phyloP scores from a whole-genome alignment of 768 basidiomycete genomes.

The Phylloporus rhodoxanthus region DNA sequence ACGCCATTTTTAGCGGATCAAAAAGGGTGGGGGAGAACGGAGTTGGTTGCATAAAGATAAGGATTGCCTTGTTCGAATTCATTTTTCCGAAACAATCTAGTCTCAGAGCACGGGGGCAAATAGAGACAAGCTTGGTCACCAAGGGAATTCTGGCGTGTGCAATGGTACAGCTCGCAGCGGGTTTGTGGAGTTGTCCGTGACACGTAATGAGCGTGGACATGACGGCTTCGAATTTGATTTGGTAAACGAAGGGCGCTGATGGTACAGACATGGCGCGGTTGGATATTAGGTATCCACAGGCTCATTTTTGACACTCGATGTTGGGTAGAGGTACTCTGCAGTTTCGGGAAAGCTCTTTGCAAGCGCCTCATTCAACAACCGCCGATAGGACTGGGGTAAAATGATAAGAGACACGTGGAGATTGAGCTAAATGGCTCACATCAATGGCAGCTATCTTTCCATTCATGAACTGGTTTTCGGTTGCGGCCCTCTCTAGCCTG shows the following conservation, averaged over 20 bases:
- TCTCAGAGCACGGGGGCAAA: slow-evolving; percentile 4
- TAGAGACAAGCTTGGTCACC: slow-evolving; percentile 1
- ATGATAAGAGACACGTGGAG: slow-evolving; percentile 1
- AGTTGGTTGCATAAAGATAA: slow-evolving; percentile 19
- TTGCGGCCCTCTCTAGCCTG: slow-evolving; percentile 73
- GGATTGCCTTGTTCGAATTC: slow-evolving; percentile 9
- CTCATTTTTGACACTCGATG: slow-evolving; percentile 4
- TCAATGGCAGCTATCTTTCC: slow-evolving; percentile 77
- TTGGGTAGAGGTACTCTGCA: slow-evolving; percentile 20
- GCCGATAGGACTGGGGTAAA: slow-evolving; percentile 57
- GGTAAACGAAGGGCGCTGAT: neutral
- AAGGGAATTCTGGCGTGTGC: slow-evolving; percentile 2
- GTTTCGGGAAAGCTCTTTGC: slow-evolving; percentile 65
- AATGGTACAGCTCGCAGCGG: neutral
- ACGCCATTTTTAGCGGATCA: slow-evolving; percentile 16
- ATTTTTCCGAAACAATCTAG: slow-evolving; percentile 12
- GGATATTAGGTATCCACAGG: slow-evolving; percentile 7
- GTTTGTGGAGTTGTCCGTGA: neutral
- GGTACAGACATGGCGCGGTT: neutral
- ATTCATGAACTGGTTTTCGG: slow-evolving; percentile 90
- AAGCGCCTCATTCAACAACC: slow-evolving; percentile 62
- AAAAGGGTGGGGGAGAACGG: slow-evolving; percentile 13
- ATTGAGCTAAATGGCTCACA: slow-evolving; percentile 35
- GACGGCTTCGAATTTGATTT: neutral
- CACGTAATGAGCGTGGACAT: slow-evolving; percentile 5